Conservation (phyloP, 2,329 filamentous ascomycete genomes). For the Helotiales sp. region DNA sequence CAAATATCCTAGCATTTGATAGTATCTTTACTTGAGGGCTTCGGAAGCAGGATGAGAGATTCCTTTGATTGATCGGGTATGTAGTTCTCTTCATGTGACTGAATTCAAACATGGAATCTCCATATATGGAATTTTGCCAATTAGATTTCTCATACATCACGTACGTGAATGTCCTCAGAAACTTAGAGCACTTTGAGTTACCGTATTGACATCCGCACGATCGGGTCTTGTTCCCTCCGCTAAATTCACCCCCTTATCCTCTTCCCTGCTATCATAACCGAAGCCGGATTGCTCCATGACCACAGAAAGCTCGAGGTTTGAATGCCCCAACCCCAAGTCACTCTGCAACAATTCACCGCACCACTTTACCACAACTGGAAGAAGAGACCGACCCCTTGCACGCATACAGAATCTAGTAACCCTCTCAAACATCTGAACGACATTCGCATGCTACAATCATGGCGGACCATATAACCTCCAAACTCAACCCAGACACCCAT, state of each 20-base stretch:
- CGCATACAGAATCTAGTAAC: background rate
- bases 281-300: background rate
- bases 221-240: background rate
- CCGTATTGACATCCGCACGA: no score
- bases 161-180: no score
- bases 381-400: background rate
- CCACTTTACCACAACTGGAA: background rate
- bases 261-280: slow-evolving; percentile 11
- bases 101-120: no score
- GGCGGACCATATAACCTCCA: slow-evolving; percentile 66
- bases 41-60: no score
- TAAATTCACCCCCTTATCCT: background rate
- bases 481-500: slow-evolving; percentile 76
- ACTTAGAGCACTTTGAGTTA: no score
- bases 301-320: background rate
- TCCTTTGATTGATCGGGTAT: no score
- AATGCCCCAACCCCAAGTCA: background rate
- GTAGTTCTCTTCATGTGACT: no score
- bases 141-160: no score
- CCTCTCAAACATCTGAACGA: background rate
- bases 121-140: no score
- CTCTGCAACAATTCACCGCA: background rate
- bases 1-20: no score
- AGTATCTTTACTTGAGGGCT: no score
- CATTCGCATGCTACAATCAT: slow-evolving; percentile 45